These are phyloP conservation scores for Ilex asprella DNA, from an alignment of 257 asterid genomes.

Conservation along the genomic window DNA sequence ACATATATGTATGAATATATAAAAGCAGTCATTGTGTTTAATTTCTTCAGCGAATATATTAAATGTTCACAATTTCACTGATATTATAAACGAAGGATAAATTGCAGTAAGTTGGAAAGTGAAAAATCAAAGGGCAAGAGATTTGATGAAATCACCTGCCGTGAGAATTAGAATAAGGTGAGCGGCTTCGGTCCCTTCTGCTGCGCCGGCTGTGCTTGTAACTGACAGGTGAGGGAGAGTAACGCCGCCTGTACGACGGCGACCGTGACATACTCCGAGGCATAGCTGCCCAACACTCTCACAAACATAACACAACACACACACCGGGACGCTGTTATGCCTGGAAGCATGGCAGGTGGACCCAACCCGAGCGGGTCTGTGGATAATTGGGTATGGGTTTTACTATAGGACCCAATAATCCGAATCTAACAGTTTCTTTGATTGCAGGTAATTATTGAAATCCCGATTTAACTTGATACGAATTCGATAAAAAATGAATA, in stretches of 20 bases:
- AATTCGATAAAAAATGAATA: too few relatives aligned
- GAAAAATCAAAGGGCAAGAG: constrained; percentile 3
- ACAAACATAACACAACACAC: too few relatives aligned
- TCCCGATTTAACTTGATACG: too few relatives aligned
- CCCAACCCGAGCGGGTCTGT: too few relatives aligned
- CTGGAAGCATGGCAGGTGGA: too few relatives aligned
- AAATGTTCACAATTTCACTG: too few relatives aligned
- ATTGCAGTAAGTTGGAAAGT: neutral
- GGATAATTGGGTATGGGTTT: too few relatives aligned
- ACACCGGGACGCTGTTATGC: too few relatives aligned
- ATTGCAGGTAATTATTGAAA: too few relatives aligned
- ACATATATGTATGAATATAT: neutral
- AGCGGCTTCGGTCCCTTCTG: constrained; percentile 65
- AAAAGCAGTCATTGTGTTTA: neutral
- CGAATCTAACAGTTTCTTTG: too few relatives aligned
- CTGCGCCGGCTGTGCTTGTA: constrained; percentile 43
- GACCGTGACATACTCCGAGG: constrained; percentile 68
- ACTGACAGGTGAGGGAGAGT: constrained; percentile 69
- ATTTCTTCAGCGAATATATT: too few relatives aligned
- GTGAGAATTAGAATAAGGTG: constrained; percentile 33
- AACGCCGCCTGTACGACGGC: constrained; percentile 63
- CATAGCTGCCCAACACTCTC: constrained; percentile 12
- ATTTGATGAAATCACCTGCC: constrained; percentile 37
- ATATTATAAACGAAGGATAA: neutral
- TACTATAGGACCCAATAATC: too few relatives aligned